Evolutionary conservation across 768 basidiomycete species (phyloP), one percentile per base, ranked within the genome.

Genomic region (Macrolepiota dolichaula): DNA sequence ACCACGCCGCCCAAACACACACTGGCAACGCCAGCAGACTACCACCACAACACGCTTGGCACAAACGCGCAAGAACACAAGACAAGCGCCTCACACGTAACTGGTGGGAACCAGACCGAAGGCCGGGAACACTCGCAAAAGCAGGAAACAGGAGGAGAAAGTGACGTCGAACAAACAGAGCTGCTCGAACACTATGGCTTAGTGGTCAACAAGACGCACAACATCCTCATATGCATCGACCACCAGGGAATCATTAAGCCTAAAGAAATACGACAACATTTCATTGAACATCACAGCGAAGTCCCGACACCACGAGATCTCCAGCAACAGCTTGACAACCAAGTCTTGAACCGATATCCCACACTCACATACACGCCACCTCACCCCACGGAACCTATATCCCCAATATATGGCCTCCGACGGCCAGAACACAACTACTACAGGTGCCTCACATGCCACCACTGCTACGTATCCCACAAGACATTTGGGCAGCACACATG

Each of bases 171-270:
- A 13, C 44, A 47, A 11, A 3, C 22, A n/a, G n/a, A n/a, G 3
- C 27, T 57, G 2, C 32, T 57, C 0, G 4, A 5, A 3, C 17
- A 47, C 12, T 37, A 49, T 11, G 56, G 56, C 3, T 32, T 57
- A 3, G 24, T 49, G 2, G 11, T 61, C 42, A 54, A 61, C 40
- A 47, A 32, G 4, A 24, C 3, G 29, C 37, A 11, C 40, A 47
- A 54, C 6, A 36, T 63, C 4, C 1, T 63, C 4, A 54, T 63
- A 10, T 63, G 62, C 24, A 24, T n/a, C 56, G 27, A 52, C 3
- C 58, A 56, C 44, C 38, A 54, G 35, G 29, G 51, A 1, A 37
- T 63, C 10, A 37, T 60, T 17, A 50, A 63, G 11, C 57, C 51
- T 29, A 4, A 12, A 0, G 42, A 59, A 3, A 42, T 63, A 15